Conservation (phyloP, 2,329 filamentous ascomycete genomes). For the Fusarium verrucosum region DNA sequence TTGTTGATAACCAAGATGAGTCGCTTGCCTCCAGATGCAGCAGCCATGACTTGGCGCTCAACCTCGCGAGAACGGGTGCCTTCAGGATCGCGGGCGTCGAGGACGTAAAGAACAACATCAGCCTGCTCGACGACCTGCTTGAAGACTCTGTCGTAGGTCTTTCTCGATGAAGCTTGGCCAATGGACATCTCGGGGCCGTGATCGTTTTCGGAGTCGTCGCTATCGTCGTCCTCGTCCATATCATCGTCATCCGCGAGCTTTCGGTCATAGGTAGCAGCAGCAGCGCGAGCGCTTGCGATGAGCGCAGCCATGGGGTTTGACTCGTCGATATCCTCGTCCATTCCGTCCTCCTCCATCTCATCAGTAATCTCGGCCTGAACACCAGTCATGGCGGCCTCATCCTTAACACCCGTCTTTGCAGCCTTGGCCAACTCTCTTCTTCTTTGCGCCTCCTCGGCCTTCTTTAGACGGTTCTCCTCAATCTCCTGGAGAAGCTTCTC, state of each 20-base stretch:
- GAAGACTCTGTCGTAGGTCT: conserved; percentile 94
- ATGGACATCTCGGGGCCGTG: conserved; percentile 63
- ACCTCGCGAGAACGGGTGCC: conserved; percentile 91
- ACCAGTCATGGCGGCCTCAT: conserved; percentile 57
- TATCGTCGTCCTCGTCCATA: conserved; percentile 59
- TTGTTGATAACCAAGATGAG: conserved; percentile 95
- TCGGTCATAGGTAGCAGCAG: conserved; percentile 78
- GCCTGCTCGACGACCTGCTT: conserved; percentile 90
- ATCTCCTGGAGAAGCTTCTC: conserved; percentile 94
- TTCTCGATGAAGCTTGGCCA: conserved; percentile 73
- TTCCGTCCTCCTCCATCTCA: conserved; percentile 60
- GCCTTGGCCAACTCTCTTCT: conserved; percentile 77
- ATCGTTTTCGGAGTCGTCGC: conserved; percentile 61
- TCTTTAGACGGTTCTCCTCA: conserved; percentile 83
- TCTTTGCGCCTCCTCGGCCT: conserved; percentile 79
- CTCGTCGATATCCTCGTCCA: conserved; percentile 69
- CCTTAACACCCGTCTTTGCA: conserved; percentile 63
- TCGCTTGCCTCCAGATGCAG: conserved; percentile 82
- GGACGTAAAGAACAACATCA: conserved; percentile 91
- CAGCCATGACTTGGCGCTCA: conserved; percentile 91
- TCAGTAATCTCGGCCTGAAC: conserved; percentile 59
- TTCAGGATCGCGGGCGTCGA: conserved; percentile 91
- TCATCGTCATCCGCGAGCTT: conserved; percentile 69
- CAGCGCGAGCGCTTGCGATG: conserved; percentile 81
- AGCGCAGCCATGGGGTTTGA: conserved; percentile 93